These are phyloP conservation scores for Harringtonia aguacate DNA, from an alignment of 2,329 filamentous ascomycete genomes.

Conservation along the genomic window DNA sequence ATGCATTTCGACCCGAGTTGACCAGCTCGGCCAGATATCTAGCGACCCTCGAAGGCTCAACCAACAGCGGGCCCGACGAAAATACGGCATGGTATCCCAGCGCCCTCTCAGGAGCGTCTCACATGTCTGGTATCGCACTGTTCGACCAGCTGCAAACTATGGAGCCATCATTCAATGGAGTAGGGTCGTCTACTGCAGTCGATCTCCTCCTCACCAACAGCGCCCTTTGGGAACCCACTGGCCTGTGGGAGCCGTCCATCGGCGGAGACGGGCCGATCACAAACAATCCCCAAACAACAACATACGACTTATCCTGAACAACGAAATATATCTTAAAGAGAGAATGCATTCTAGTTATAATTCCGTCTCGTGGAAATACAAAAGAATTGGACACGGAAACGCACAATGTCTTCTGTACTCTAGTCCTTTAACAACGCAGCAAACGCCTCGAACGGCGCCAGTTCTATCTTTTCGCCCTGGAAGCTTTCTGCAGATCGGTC, in stretches of 20 bases:
- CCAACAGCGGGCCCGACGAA: too few relatives aligned
- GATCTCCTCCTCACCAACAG: background rate
- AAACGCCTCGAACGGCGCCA: background rate
- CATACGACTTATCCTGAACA: background rate
- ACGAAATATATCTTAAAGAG: too few relatives aligned
- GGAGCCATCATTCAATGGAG: background rate
- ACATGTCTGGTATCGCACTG: background rate
- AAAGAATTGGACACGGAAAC: background rate
- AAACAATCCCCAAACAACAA: background rate
- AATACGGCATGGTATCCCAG: too few relatives aligned
- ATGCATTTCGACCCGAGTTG: too few relatives aligned
- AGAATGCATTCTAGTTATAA: too few relatives aligned
- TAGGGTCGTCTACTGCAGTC: background rate
- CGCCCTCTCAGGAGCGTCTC: too few relatives aligned
- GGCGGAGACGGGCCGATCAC: background rate
- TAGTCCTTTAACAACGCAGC: background rate
- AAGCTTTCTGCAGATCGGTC: background rate
- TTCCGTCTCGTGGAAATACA: background rate
- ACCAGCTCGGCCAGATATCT: too few relatives aligned
- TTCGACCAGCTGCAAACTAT: background rate
- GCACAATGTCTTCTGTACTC: background rate
- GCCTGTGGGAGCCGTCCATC: background rate
- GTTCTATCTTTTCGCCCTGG: background rate
- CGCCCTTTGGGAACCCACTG: background rate
- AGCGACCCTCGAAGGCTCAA: too few relatives aligned